Evolutionary conservation across 139 green algal species (phyloP).

Genomic region (Astrephomene gubernaculifera): DNA sequence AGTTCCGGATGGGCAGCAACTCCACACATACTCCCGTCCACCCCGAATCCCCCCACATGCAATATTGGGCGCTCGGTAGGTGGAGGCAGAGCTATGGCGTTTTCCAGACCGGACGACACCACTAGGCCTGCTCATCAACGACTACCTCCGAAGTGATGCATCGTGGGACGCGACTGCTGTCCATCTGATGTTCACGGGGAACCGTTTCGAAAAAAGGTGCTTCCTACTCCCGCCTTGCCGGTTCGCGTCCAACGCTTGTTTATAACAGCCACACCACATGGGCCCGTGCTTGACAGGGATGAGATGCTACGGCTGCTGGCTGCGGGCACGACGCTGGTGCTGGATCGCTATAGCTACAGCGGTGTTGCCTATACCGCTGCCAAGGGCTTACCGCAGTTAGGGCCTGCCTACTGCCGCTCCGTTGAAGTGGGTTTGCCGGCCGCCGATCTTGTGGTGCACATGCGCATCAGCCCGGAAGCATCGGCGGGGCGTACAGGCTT

Average conservation of each 20-base stretch:
- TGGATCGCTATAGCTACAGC: slow-evolving; percentile 94
- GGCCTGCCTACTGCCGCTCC: slow-evolving; percentile 65
- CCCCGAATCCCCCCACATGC: neutral
- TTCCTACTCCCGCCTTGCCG: neutral
- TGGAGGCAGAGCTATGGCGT: slow-evolving; percentile 81
- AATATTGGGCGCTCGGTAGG: too few species aligned
- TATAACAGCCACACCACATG: neutral
- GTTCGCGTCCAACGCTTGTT: neutral
- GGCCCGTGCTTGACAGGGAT: slow-evolving; percentile 45
- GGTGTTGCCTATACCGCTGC: slow-evolving; percentile 93
- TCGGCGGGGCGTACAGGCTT: slow-evolving; percentile 81
- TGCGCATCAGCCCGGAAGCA: slow-evolving; percentile 73
- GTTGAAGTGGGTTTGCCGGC: slow-evolving; percentile 77
- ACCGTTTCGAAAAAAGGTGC: slow-evolving; percentile 93
- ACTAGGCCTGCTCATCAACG: slow-evolving; percentile 89
- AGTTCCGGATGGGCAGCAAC: too few species aligned
- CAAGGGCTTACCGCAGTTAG: slow-evolving; percentile 69
- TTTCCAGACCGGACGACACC: slow-evolving; percentile 93
- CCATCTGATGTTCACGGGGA: slow-evolving; percentile 96
- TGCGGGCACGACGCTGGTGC: slow-evolving; percentile 87
- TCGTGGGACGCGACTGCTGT: slow-evolving; percentile 84
- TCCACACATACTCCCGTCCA: neutral
- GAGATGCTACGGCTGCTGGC: slow-evolving; percentile 73
- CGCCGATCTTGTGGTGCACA: slow-evolving; percentile 89
- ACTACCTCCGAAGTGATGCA: slow-evolving; percentile 80